Conservation (phyloP, 331 rosid species). For the Quercus lobata region DNA sequence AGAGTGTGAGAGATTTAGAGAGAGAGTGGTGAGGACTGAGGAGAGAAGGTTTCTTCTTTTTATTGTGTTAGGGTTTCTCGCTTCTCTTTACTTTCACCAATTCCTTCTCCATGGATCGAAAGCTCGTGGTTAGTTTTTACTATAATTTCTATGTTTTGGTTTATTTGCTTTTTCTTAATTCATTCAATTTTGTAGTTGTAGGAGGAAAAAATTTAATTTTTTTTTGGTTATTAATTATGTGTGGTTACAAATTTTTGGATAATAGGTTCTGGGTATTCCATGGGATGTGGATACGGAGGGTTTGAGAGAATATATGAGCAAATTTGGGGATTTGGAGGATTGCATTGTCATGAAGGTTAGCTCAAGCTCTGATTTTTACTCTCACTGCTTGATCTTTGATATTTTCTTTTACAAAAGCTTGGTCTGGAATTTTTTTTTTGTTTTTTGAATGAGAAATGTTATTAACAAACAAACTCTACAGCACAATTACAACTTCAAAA, state of each 20-base stretch:
- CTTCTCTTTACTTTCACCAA: constrained; percentile 18
- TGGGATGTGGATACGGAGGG: constrained; percentile 93
- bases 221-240: background rate
- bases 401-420: too few species aligned
- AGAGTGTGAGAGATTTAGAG: constrained; percentile 86
- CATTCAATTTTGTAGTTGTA: background rate
- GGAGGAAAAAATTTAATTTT: background rate
- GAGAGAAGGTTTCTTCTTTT: constrained; percentile 26
- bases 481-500: too few species aligned
- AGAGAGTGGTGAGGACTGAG: constrained; percentile 57
- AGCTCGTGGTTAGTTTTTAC: constrained; percentile 72
- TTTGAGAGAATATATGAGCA: constrained; percentile 79
- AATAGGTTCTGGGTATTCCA: constrained; percentile 84
- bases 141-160: background rate
- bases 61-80: constrained; percentile 44
- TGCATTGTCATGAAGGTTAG: constrained; percentile 91
- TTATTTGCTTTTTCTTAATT: background rate
- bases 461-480: too few species aligned
- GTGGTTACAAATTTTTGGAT: background rate
- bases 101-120: constrained; percentile 64
- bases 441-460: too few species aligned
- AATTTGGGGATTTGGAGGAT: constrained; percentile 88
- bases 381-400: background rate
- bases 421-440: too few species aligned
- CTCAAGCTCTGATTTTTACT: background rate